Evolutionary conservation across 2,329 filamentous ascomycete species (phyloP).

Genomic region (Huntiella savannae): DNA sequence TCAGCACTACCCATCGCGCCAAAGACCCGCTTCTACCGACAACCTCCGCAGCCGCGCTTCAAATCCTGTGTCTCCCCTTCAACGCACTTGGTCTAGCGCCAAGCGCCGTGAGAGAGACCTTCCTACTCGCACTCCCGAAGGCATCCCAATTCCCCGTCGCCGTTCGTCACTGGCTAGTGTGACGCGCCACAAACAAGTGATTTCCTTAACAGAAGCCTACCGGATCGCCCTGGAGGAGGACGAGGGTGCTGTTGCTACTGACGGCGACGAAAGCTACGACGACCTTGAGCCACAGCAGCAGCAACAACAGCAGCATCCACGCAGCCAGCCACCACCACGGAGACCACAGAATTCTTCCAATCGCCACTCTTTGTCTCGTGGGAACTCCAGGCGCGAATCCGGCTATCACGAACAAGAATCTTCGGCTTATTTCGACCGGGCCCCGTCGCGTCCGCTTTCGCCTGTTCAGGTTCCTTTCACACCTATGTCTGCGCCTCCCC

Average conservation of each 20-base stretch:
- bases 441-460: conserved; percentile 4
- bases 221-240: conserved; percentile 10
- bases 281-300: background rate
- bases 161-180: conserved; percentile 12
- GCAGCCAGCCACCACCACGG: background rate
- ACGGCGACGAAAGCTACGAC: conserved; percentile 10
- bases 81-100: conserved; percentile 9
- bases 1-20: conserved; percentile 2
- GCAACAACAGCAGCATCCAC: background rate
- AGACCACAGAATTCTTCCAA: background rate
- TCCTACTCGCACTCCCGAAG: conserved; percentile 8
- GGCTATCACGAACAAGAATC: conserved; percentile 1
- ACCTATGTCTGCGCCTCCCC: background rate
- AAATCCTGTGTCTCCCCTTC: conserved; percentile 5
- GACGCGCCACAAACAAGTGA: conserved; percentile 11
- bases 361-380: background rate
- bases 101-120: conserved; percentile 7
- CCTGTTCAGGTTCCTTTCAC: conserved; percentile 5
- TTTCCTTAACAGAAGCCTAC: conserved; percentile 10
- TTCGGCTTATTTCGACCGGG: conserved; percentile 1
- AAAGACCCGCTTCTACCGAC: conserved; percentile 11
- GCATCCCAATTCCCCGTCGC: conserved; percentile 11
- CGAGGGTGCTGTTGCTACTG: conserved; percentile 9
- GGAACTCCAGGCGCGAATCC: background rate
- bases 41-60: conserved; percentile 7